phyloP scores from a whole-genome alignment of 768 basidiomycete genomes.

The Tephrocybe sp. region DNA sequence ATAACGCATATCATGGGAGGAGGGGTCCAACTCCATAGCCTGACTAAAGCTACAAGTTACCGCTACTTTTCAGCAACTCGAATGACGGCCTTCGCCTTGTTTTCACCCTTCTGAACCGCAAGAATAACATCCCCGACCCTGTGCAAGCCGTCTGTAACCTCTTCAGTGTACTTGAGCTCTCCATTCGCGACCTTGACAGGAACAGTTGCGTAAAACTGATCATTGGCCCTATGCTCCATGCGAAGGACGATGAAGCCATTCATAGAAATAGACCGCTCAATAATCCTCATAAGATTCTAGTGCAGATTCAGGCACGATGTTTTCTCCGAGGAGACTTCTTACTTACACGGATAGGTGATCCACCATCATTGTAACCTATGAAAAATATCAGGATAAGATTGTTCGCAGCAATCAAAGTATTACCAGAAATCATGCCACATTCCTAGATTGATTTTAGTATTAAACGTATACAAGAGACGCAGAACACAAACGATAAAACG shows the following conservation, averaged over 20 bases:
- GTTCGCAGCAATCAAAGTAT: neutral
- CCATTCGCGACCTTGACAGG: constrained; percentile 39
- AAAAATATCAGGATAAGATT: neutral
- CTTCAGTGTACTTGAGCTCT: constrained; percentile 44
- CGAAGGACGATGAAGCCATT: constrained; percentile 33
- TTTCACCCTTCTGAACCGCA: constrained; percentile 23
- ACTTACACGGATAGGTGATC: constrained; percentile 24
- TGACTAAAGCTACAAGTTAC: neutral
- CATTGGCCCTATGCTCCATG: constrained; percentile 30
- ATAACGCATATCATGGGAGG: too few relatives aligned
- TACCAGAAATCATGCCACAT: constrained; percentile 38
- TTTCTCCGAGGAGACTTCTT: neutral
- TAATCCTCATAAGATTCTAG: constrained; percentile 36
- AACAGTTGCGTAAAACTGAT: constrained; percentile 38
- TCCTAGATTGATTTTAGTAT: constrained; percentile 16
- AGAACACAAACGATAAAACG: constrained; percentile 39
- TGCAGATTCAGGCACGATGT: neutral
- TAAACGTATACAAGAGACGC: neutral
- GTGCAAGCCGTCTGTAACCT: constrained; percentile 41
- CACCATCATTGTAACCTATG: constrained; percentile 28
- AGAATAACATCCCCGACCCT: constrained; percentile 34
- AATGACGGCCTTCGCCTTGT: constrained; percentile 25
- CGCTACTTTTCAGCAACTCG: constrained; percentile 22
- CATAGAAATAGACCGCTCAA: constrained; percentile 38
- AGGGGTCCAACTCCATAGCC: neutral